A percentile compares a stretch with the other conserved stretches of the same genome.
Evolutionary conservation across 2,329 filamentous ascomycete species (phyloP).

Genomic region (Coniochaeta prunicola): DNA sequence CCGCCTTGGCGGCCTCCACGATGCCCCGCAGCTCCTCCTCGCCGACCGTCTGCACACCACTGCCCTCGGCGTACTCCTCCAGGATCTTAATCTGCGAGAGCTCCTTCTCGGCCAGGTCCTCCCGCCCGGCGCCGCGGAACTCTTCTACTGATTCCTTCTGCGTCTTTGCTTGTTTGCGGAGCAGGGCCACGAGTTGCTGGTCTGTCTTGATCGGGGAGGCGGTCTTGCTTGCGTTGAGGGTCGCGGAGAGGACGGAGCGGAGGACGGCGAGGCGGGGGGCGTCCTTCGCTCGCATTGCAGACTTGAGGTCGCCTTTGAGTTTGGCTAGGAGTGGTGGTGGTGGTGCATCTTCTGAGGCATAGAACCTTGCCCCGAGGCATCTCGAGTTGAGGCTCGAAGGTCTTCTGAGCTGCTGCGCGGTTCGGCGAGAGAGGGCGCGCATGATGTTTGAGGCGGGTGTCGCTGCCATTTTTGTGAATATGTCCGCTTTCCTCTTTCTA

Average conservation of each 20-base stretch:
- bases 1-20: conserved; percentile 44
- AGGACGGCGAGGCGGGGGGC: conserved; percentile 59
- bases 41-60: conserved; percentile 50
- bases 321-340: conserved; percentile 39
- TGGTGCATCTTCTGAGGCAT: conserved; percentile 26
- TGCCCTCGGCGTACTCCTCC: conserved; percentile 54
- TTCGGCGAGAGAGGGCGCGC: background rate
- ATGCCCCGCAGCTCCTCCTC: conserved; percentile 50
- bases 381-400: background rate
- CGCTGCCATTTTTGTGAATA: background rate
- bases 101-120: conserved; percentile 67
- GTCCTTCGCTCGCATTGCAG: conserved; percentile 60
- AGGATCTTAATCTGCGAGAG: conserved; percentile 56
- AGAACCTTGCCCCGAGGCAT: conserved; percentile 14
- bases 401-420: background rate
- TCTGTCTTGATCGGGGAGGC: conserved; percentile 62
- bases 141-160: conserved; percentile 54
- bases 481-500: background rate
- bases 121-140: conserved; percentile 54
- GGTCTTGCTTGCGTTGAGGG: conserved; percentile 71
- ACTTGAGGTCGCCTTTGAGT: conserved; percentile 55
- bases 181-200: conserved; percentile 58
- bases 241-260: conserved; percentile 59
- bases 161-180: conserved; percentile 55
- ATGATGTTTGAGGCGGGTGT: background rate